Evolutionary conservation across 768 basidiomycete genomes (phyloP).

Genomic region (Termitomyces sp.): DNA sequence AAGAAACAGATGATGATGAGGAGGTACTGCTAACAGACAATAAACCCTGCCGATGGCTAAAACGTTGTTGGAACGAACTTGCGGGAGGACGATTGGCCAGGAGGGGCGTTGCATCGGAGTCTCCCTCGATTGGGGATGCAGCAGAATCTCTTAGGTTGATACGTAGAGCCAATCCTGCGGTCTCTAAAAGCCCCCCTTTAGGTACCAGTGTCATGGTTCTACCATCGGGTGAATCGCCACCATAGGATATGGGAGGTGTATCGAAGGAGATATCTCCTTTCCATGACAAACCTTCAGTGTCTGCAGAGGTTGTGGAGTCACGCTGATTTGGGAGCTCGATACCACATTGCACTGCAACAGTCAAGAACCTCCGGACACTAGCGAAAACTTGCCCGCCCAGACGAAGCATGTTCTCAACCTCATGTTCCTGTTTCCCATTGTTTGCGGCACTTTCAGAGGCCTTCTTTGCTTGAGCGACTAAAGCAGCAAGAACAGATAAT

Average conservation of each 20-base stretch:
- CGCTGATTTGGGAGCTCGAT: constrained; percentile 56
- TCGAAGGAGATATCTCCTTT: constrained; percentile 26
- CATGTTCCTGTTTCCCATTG: constrained; percentile 42
- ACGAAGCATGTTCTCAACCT: constrained; percentile 75
- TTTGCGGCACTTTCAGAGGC: constrained; percentile 49
- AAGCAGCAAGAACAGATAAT: constrained; percentile 69
- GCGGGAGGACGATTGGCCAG: constrained; percentile 25
- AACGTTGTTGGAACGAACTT: constrained; percentile 24
- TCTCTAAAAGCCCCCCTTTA: constrained; percentile 19
- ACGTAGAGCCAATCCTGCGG: constrained; percentile 30
- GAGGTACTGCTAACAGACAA: constrained; percentile 67
- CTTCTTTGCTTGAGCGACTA: constrained; percentile 77
- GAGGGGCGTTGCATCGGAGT: constrained; percentile 30
- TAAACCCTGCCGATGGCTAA: constrained; percentile 37
- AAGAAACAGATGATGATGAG: constrained; percentile 61
- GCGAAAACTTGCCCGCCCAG: constrained; percentile 78
- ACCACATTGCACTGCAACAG: constrained; percentile 71
- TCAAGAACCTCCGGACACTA: constrained; percentile 75
- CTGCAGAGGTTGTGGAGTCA: constrained; percentile 26
- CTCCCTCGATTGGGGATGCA: constrained; percentile 24
- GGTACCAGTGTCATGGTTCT: constrained; percentile 29
- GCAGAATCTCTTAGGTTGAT: constrained; percentile 36
- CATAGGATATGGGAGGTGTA: constrained; percentile 21
- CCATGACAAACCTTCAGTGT: constrained; percentile 25
- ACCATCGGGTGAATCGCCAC: constrained; percentile 22